These are phyloP conservation scores for Aspergillus heteromorphus DNA, from an alignment of 495 filamentous ascomycete genomes.

Conservation along the genomic window DNA sequence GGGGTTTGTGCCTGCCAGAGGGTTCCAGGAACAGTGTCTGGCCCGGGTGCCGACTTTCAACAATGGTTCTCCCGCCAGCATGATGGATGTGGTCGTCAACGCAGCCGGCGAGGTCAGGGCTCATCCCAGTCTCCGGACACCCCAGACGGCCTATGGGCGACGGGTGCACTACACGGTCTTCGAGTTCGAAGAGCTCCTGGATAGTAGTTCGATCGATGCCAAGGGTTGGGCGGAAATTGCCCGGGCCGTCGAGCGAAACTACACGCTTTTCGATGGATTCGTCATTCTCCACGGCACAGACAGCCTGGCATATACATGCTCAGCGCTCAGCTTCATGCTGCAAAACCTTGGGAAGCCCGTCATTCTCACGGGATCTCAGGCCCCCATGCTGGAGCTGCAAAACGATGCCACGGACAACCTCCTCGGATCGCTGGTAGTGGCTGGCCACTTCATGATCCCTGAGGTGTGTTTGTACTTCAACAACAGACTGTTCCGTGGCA, in stretches of 20 bases:
- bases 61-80: slow-evolving; percentile 60
- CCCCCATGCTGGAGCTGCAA: slow-evolving; percentile 87
- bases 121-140: slow-evolving; percentile 67
- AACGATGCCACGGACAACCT: slow-evolving; percentile 96
- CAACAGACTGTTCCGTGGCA: slow-evolving; percentile 86
- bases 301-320: slow-evolving; percentile 85
- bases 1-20: slow-evolving; percentile 65
- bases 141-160: slow-evolving; percentile 71
- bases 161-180: slow-evolving; percentile 81
- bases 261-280: slow-evolving; percentile 88
- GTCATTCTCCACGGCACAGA: slow-evolving; percentile 97
- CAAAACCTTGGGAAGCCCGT: slow-evolving; percentile 88
- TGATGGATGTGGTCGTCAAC: slow-evolving; percentile 51
- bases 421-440: slow-evolving; percentile 85
- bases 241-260: slow-evolving; percentile 63
- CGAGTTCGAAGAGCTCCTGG: slow-evolving; percentile 82
- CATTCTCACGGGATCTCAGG: slow-evolving; percentile 86
- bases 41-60: slow-evolving; percentile 84
- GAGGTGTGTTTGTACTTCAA: slow-evolving; percentile 97
- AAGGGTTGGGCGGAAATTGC: slow-evolving; percentile 90
- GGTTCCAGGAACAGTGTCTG: slow-evolving; percentile 80
- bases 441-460: slow-evolving; percentile 92
- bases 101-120: slow-evolving; percentile 35
- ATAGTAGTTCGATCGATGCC: slow-evolving; percentile 88
- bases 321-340: slow-evolving; percentile 92